A percentile compares a stretch with the other conserved stretches of the same genome.
These are phyloP conservation scores for Saturnispora ahearnii DNA, from an alignment of 805 yeast genomes.

Conservation along the genomic window DNA sequence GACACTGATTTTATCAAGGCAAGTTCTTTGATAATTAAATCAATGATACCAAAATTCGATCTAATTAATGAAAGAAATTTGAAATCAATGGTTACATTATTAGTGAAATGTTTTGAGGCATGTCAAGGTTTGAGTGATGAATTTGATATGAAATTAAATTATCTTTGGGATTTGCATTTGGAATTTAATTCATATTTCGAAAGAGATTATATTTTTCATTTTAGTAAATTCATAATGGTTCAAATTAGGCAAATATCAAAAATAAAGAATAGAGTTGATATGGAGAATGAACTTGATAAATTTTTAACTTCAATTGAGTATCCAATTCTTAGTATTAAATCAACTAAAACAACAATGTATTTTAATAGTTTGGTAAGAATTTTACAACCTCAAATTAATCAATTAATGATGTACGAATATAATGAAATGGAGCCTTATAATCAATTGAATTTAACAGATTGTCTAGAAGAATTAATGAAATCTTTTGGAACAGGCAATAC, in stretches of 20 bases:
- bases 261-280: background rate
- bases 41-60: background rate
- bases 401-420: background rate
- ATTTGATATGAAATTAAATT: background rate
- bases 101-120: background rate
- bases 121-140: background rate
- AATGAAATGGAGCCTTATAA: background rate
- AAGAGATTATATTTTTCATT: conserved; percentile 1
- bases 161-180: background rate
- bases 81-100: background rate
- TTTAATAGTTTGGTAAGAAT: background rate
- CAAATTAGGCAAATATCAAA: background rate
- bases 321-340: background rate
- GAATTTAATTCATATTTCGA: background rate
- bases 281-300: background rate
- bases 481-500: background rate
- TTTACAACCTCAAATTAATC: background rate
- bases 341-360: background rate
- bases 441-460: conserved; percentile 3
- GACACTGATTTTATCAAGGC: background rate
- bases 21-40: background rate
- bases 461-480: background rate
- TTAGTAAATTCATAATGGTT: background rate
- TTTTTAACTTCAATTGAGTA: background rate
- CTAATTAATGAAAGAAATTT: conserved; percentile 1